These are phyloP conservation scores for Saccharomycopsis javanensis DNA, from an alignment of 805 yeast genomes.

Conservation along the genomic window DNA sequence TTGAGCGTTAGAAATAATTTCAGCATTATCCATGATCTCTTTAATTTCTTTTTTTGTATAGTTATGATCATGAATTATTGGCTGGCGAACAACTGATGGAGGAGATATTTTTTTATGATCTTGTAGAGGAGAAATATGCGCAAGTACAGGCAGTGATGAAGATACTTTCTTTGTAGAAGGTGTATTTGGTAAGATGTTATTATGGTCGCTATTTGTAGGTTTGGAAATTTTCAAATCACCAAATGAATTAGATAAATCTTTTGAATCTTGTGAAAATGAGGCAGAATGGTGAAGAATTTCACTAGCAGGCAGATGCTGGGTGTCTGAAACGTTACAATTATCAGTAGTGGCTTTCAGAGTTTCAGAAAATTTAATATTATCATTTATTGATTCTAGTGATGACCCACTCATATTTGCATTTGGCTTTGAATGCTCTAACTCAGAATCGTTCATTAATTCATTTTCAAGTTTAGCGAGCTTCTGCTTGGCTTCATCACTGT, in stretches of 20 bases:
- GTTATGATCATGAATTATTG: not conserved
- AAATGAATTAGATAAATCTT: not conserved
- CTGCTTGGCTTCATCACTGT: not conserved
- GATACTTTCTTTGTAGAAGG: not conserved
- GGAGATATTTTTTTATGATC: not conserved
- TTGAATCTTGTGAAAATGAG: not conserved
- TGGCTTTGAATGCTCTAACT: not conserved
- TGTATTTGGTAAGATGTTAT: not conserved
- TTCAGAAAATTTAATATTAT: not conserved
- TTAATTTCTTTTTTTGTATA: slow-evolving; percentile 31
- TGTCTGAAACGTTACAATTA: too few relatives aligned
- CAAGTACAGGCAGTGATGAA: not conserved
- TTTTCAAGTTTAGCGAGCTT: not conserved
- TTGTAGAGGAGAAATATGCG: not conserved
- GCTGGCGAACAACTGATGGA: not conserved
- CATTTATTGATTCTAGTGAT: too few relatives aligned
- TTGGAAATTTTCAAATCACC: not conserved
- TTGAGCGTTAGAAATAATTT: slow-evolving; percentile 49
- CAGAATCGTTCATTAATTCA: slow-evolving; percentile 17
- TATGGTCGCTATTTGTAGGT: not conserved
- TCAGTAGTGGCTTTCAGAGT: not conserved
- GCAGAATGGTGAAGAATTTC: not conserved
- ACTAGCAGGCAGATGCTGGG: too few relatives aligned
- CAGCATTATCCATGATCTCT: slow-evolving; percentile 45
- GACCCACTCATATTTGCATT: not conserved